A percentile compares a stretch with the other conserved stretches of the same genome.
These are phyloP conservation scores for Euphrasia confusa DNA, from an alignment of 257 asterid species.

Conservation along the genomic window DNA sequence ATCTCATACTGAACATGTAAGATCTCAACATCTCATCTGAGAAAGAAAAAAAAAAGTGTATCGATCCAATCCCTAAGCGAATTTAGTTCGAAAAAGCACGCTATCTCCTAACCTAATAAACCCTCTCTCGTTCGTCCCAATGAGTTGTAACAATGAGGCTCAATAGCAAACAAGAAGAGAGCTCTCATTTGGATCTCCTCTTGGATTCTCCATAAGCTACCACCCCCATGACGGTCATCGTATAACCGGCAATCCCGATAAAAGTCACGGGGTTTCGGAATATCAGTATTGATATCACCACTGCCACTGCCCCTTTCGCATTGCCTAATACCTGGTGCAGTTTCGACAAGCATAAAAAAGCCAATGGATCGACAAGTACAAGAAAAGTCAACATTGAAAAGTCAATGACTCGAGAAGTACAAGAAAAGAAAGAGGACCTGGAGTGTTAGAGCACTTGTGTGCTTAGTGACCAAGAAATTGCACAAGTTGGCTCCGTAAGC, in stretches of 20 bases:
- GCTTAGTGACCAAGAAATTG: conserved; percentile 91
- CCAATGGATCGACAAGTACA: neutral
- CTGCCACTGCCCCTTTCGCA: conserved; percentile 99
- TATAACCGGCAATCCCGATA: conserved; percentile 84
- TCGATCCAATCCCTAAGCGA: conserved; percentile 11
- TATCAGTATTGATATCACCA: conserved; percentile 86
- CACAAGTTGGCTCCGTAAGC: conserved; percentile 90
- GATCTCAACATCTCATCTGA: conserved; percentile 18
- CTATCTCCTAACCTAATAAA: neutral
- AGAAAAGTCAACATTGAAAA: neutral
- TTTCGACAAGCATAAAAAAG: neutral
- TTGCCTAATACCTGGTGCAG: conserved; percentile 77
- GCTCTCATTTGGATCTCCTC: conserved; percentile 64
- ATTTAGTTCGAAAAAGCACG: conserved; percentile 6
- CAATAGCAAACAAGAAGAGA: neutral
- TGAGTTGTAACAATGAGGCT: neutral
- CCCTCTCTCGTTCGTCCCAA: neutral
- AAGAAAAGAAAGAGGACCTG: conserved; percentile 43
- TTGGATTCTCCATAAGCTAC: conserved; percentile 96
- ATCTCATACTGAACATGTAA: conserved; percentile 10
- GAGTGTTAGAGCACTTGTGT: conserved; percentile 89
- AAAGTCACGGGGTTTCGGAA: conserved; percentile 89
- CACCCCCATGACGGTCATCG: conserved; percentile 93
- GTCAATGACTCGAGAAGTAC: neutral
- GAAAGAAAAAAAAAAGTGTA: conserved; percentile 12